Percentiles rank a stretch among this genome's conserved stretches.
These are phyloP conservation scores for Rhodotorula sp. DNA, from an alignment of 1,284 basidiomycete species.

Conservation along the genomic window DNA sequence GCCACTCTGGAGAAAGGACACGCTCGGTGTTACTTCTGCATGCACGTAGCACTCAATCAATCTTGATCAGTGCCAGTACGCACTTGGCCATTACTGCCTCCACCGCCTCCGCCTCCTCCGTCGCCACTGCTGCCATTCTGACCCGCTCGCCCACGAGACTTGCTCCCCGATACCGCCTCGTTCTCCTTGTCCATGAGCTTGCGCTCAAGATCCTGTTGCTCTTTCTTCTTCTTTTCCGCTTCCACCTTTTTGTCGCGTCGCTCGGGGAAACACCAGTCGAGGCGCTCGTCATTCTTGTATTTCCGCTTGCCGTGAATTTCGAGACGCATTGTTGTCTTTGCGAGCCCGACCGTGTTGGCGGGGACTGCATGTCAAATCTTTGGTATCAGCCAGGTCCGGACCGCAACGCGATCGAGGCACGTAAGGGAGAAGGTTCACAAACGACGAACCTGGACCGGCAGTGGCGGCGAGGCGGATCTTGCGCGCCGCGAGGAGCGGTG, in stretches of 20 bases:
- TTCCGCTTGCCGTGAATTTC: conserved; percentile 29
- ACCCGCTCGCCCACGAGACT: background rate
- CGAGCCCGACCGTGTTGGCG: conserved; percentile 5
- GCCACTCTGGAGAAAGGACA: background rate
- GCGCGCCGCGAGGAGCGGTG: conserved; percentile 31
- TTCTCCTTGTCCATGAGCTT: background rate
- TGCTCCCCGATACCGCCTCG: background rate
- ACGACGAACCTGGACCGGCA: conserved; percentile 17
- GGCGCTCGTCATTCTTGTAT: conserved; percentile 12
- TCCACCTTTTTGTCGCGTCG: conserved; percentile 9
- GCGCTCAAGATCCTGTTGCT: background rate
- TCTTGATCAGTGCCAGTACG: background rate
- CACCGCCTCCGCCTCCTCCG: background rate
- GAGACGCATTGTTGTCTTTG: conserved; percentile 11
- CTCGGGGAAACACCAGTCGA: conserved; percentile 35
- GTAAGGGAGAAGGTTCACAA: background rate
- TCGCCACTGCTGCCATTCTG: background rate
- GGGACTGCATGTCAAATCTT: conserved; percentile 9
- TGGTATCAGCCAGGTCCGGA: background rate
- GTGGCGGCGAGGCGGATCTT: conserved; percentile 17
- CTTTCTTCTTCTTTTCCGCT: conserved; percentile 6
- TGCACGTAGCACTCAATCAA: too few species aligned
- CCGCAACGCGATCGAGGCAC: background rate
- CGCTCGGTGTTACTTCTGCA: background rate
- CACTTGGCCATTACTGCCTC: background rate